A percentile compares a stretch with the other conserved stretches of the same genome.
Conservation (phyloP, 2,329 filamentous ascomycete species). For the Ascochyta clinopodiicola region DNA sequence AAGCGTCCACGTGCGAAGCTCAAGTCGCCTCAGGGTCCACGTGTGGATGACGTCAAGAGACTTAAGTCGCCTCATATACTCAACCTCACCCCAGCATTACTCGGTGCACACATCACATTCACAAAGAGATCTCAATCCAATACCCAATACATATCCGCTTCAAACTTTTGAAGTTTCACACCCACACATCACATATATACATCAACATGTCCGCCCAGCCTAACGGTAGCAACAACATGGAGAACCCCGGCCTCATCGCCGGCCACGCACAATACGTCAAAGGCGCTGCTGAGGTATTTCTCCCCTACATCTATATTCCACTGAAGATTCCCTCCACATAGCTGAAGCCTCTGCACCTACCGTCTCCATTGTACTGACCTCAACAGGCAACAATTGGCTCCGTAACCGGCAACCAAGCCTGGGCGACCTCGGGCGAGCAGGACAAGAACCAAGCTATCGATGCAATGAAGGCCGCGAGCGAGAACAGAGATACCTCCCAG, state of each 20-base stretch:
- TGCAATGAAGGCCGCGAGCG: slow-evolving; percentile 66
- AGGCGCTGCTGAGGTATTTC: slow-evolving; percentile 67
- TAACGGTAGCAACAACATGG: slow-evolving; percentile 25
- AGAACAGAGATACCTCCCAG: slow-evolving; percentile 60
- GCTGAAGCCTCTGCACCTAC: background rate
- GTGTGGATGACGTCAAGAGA: slow-evolving; percentile 13
- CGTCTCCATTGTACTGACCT: background rate
- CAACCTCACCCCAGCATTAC: background rate
- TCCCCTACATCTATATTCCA: background rate
- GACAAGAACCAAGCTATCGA: slow-evolving; percentile 69
- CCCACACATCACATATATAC: background rate
- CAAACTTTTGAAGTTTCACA: background rate
- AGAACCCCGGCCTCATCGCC: slow-evolving; percentile 65
- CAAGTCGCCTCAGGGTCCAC: background rate
- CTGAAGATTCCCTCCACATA: no score
- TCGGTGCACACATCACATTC: background rate
- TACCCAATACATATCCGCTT: background rate
- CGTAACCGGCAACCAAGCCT: slow-evolving; percentile 67
- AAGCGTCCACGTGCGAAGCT: no score
- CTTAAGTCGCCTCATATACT: slow-evolving; percentile 3
- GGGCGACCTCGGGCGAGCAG: slow-evolving; percentile 68
- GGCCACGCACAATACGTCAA: slow-evolving; percentile 73
- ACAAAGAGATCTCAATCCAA: background rate
- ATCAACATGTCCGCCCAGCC: slow-evolving; percentile 32
- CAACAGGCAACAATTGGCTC: slow-evolving; percentile 64